phyloP scores from a whole-genome alignment of 139 green algal genomes.

The Chlamydomonas applanata region DNA sequence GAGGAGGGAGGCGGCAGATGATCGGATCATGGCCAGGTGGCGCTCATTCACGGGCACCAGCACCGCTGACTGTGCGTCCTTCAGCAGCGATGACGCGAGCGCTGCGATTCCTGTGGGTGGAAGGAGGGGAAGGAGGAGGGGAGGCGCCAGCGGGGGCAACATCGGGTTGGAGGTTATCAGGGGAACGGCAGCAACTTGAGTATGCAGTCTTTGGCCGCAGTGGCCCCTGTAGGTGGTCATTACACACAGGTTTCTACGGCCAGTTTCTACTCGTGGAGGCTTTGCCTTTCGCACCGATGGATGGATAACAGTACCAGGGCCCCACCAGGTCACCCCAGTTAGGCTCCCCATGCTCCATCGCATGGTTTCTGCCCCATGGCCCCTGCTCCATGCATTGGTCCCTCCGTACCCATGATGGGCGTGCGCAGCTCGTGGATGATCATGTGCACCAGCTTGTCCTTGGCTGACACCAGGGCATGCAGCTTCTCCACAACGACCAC shows the following conservation, averaged over 20 bases:
- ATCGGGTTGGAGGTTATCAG: no score
- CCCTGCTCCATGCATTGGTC: no score
- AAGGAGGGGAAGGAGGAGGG: not conserved
- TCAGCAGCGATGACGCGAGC: slow-evolving; percentile 25
- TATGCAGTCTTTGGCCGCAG: no score
- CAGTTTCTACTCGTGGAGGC: no score
- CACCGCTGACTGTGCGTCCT: slow-evolving; percentile 21
- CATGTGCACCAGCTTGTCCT: slow-evolving; percentile 40
- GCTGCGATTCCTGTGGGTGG: slow-evolving; percentile 18
- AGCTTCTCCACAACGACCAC: slow-evolving; percentile 41
- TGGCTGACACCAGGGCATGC: slow-evolving; percentile 28
- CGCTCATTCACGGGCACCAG: slow-evolving; percentile 2
- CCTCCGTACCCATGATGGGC: slow-evolving; percentile 54
- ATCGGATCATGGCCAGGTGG: slow-evolving; percentile 43
- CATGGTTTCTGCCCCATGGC: no score
- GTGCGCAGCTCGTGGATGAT: slow-evolving; percentile 60
- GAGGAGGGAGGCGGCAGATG: slow-evolving; percentile 40
- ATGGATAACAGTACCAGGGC: no score
- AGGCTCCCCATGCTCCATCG: no score
- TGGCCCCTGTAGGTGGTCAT: no score
- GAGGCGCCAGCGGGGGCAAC: not conserved
- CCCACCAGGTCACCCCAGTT: no score
- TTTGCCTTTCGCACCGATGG: no score
- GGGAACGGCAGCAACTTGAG: no score
- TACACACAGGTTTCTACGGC: no score